Base-by-base conservation (phyloP, 495 filamentous ascomycete genomes). In the Glonium stellatum region DNA sequence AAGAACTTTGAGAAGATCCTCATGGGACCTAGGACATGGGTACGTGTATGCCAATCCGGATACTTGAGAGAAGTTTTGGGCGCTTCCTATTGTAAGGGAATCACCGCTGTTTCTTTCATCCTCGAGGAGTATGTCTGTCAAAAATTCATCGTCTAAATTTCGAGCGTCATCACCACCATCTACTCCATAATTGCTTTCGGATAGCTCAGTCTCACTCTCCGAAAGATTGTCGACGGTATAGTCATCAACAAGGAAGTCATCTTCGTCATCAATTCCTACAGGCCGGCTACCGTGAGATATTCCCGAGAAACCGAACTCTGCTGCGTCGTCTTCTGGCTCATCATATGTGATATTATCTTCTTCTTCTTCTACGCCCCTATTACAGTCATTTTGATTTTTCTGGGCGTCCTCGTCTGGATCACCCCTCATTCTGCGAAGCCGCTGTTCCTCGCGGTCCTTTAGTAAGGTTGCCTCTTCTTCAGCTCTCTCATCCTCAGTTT, bases 171-270 rank as follows among this genome's bases (percentile, higher is more conserved):
- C 68, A 25, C 52, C 54, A 21, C 18, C 49, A 31, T 58, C 61
- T 8, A 51, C 52, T 35, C 81, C 79, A 27, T 83, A 80, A 11
- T 78, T 79, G 46, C 79, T 79, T n/a, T 77, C 81, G 57, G 83
- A 80, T 8, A 82, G 79, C 66, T 76, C 73, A 6, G 68, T 71
- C 21, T 87, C 84, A 6, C 80, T 62, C 8, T 85, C 84, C 12
- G 84, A 86, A 35, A 78, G 85, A 57, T 79, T 85, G 0, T 83
- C 83, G 50, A 96, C 80, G 1, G 96, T 79, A 54, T 96, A 85
- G 57, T 93, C 88, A 59, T 96, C 92, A 56, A 96, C 85, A 9
- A 89, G 57, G 64, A 97, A 97, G 59, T 96, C 88, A 68, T 96
- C 92, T 69, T 97, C 92, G 63, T 96, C 92, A 61, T 95, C 90